These are phyloP conservation scores for Sclerotinia nivalis DNA, from an alignment of 2,329 filamentous ascomycete species.

Conservation along the genomic window DNA sequence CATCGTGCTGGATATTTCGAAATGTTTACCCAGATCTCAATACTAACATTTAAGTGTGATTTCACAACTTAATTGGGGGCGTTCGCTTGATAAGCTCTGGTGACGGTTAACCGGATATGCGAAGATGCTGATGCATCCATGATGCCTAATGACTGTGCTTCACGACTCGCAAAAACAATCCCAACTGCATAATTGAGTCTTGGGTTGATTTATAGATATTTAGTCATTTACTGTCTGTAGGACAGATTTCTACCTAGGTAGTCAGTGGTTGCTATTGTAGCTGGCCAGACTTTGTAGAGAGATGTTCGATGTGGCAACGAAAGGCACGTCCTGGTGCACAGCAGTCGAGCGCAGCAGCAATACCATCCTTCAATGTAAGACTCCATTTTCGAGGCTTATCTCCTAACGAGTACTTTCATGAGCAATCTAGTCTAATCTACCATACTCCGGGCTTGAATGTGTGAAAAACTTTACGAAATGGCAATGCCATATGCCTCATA, in stretches of 20 bases:
- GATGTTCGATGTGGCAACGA: too few species aligned
- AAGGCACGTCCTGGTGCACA: too few species aligned
- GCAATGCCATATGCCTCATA: constrained; percentile 61
- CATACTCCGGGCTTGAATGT: not conserved
- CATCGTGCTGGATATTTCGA: not conserved
- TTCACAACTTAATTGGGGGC: not conserved
- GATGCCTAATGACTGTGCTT: not conserved
- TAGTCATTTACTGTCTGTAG: too few species aligned
- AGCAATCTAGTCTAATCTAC: not conserved
- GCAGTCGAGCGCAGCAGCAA: not conserved
- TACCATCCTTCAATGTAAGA: not conserved
- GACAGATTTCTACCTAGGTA: too few species aligned
- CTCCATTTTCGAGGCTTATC: not conserved
- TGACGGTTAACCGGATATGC: not conserved
- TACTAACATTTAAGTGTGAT: not conserved
- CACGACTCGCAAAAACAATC: not conserved
- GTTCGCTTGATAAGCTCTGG: not conserved
- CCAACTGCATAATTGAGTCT: not conserved
- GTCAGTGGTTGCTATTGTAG: too few species aligned
- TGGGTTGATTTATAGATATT: not conserved
- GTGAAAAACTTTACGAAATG: not conserved
- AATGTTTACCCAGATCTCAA: not conserved
- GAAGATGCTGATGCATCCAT: not conserved
- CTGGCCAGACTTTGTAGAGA: too few species aligned
- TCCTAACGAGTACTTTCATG: not conserved